phyloP scores from a whole-genome alignment of 1,284 basidiomycete genomes.

The Fereydounia khargensis region DNA sequence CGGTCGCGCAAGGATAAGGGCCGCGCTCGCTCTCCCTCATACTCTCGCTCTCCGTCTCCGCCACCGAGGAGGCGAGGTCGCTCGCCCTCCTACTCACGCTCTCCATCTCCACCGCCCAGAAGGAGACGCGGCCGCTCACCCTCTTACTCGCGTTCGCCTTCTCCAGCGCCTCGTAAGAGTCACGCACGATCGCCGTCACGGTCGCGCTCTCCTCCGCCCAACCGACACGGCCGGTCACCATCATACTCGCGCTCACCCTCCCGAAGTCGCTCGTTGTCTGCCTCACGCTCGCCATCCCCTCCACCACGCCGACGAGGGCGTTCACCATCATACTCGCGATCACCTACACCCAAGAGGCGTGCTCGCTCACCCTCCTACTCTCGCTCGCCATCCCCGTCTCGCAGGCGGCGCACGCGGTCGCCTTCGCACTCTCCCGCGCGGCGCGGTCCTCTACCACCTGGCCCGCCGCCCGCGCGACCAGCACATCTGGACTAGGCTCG shows the following conservation, averaged over 20 bases:
- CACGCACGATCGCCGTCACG: slow-evolving; percentile 30
- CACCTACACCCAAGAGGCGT: slow-evolving; percentile 4
- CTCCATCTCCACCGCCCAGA: slow-evolving; percentile 1
- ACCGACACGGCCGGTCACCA: not conserved
- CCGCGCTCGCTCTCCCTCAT: slow-evolving; percentile 2
- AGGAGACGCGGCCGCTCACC: slow-evolving; percentile 1
- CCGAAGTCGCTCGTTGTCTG: not conserved
- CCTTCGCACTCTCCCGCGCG: not conserved
- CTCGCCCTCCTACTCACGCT: slow-evolving; percentile 1
- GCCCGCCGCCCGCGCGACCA: slow-evolving; percentile 16
- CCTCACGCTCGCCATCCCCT: not conserved
- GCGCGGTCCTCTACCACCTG: slow-evolving; percentile 7
- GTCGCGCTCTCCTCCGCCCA: slow-evolving; percentile 16
- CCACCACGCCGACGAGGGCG: not conserved
- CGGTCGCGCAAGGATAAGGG: not conserved
- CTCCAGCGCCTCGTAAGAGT: slow-evolving; percentile 5
- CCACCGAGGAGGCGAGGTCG: slow-evolving; percentile 2
- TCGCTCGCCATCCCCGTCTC: slow-evolving; percentile 1
- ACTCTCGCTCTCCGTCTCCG: slow-evolving; percentile 17
- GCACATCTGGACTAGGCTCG: too few species aligned
- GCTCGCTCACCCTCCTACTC: slow-evolving; percentile 6
- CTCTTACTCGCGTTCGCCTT: not conserved
- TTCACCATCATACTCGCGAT: slow-evolving; percentile 7
- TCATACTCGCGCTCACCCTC: slow-evolving; percentile 6
- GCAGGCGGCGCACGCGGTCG: too few species aligned